These are phyloP conservation scores for Cucurbita argyrosperma DNA, from an alignment of 306 rosid species.

Conservation along the genomic window DNA sequence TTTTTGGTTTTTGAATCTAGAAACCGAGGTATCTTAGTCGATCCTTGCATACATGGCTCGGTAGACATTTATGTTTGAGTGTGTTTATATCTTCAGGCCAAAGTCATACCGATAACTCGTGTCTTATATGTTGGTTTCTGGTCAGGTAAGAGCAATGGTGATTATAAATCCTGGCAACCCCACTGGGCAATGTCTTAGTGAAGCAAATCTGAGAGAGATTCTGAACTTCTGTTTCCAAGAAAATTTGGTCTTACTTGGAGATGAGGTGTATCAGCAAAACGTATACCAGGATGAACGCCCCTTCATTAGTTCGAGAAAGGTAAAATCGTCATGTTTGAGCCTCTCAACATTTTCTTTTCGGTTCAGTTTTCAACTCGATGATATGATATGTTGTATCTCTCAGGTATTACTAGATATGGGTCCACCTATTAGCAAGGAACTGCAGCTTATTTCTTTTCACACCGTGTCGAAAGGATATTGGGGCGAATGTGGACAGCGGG, in stretches of 20 bases:
- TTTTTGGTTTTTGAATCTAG: neutral
- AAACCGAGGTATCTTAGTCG: neutral
- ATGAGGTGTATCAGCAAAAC: constrained; percentile 95
- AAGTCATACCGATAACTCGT: neutral
- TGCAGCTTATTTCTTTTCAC: constrained; percentile 88
- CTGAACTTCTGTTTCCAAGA: constrained; percentile 70
- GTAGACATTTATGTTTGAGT: neutral
- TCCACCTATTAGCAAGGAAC: constrained; percentile 68
- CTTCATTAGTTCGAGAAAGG: constrained; percentile 83
- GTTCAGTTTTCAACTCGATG: constrained; percentile 1
- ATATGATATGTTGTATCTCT: constrained; percentile 2
- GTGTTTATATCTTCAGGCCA: neutral
- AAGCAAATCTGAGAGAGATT: constrained; percentile 63
- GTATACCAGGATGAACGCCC: constrained; percentile 96
- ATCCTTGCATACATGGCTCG: neutral
- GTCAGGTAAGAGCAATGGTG: constrained; percentile 96
- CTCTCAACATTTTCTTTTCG: neutral
- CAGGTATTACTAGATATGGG: constrained; percentile 83
- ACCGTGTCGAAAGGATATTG: constrained; percentile 88
- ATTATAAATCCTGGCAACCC: constrained; percentile 98
- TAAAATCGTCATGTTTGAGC: constrained; percentile 8
- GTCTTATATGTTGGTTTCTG: constrained; percentile 13
- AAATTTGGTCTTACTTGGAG: constrained; percentile 83
- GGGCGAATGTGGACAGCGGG: constrained; percentile 99
- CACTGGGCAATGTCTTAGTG: constrained; percentile 92